Evolutionary conservation across 2,329 filamentous ascomycete genomes (phyloP).

Genomic region (Eutypa lata): DNA sequence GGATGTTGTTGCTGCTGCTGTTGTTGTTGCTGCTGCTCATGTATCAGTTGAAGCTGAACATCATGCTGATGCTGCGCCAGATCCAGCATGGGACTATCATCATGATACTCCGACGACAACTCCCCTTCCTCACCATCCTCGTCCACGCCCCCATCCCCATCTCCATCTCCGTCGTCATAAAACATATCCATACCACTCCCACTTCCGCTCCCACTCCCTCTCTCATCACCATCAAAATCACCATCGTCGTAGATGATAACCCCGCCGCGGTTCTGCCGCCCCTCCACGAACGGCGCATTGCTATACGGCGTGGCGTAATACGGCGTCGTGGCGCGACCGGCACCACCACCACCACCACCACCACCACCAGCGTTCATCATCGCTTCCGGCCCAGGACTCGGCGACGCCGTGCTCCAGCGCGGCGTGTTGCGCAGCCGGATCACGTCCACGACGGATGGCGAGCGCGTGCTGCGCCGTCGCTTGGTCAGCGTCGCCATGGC

Average conservation of each 20-base stretch:
- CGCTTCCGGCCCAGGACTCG: slow-evolving; percentile 38
- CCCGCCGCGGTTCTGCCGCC: slow-evolving; percentile 27
- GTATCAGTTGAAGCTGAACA: background rate
- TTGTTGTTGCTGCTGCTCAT: background rate
- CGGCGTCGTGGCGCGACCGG: slow-evolving; percentile 47
- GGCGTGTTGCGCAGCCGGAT: slow-evolving; percentile 44
- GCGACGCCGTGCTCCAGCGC: slow-evolving; percentile 48
- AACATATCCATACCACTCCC: slow-evolving; percentile 28
- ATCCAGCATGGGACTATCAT: slow-evolving; percentile 27
- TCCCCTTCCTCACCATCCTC: slow-evolving; percentile 27
- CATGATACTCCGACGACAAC: slow-evolving; percentile 17
- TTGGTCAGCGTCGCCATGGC: slow-evolving; percentile 26
- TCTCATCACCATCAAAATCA: no score
- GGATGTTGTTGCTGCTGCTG: background rate
- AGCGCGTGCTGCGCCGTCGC: slow-evolving; percentile 49
- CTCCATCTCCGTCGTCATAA: slow-evolving; percentile 34
- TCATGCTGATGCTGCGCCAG: slow-evolving; percentile 22
- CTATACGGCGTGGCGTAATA: slow-evolving; percentile 75
- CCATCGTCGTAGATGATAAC: slow-evolving; percentile 23
- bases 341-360: slow-evolving; percentile 3
- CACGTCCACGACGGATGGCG: slow-evolving; percentile 47
- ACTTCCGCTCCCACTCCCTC: no score
- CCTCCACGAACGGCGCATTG: slow-evolving; percentile 49
- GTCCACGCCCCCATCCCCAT: slow-evolving; percentile 30
- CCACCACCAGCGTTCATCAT: slow-evolving; percentile 5